Percentiles rank a stretch among this genome's conserved stretches.
Evolutionary conservation across 768 basidiomycete genomes (phyloP).

Genomic region (Boletus rufocinnamomeus): DNA sequence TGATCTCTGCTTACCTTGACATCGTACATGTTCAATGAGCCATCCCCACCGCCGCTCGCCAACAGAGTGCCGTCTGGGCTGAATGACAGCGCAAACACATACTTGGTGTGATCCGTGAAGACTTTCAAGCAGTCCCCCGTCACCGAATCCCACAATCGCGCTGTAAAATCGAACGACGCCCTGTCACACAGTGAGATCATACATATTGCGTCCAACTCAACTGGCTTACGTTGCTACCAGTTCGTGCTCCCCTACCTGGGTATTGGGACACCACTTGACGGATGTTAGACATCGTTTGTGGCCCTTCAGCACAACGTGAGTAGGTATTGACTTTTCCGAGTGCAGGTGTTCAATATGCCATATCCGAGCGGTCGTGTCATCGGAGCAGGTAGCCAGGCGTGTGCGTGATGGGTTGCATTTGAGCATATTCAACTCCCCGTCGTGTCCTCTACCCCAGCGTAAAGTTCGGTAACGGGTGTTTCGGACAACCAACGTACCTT

Average conservation of each 20-base stretch:
- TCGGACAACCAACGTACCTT: conserved; percentile 44
- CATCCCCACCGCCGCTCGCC: conserved; percentile 80
- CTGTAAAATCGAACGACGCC: conserved; percentile 78
- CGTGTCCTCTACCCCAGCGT: conserved; percentile 57
- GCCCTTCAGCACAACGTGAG: conserved; percentile 51
- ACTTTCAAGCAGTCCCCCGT: conserved; percentile 74
- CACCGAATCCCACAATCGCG: conserved; percentile 80
- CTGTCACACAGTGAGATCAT: conserved; percentile 38
- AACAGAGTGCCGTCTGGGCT: conserved; percentile 73
- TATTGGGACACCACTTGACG: conserved; percentile 68
- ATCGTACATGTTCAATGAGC: conserved; percentile 71
- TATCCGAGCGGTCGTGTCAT: conserved; percentile 75
- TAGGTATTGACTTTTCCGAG: conserved; percentile 24
- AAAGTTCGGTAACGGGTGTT: not conserved
- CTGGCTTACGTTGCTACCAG: conserved; percentile 68
- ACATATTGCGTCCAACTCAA: not conserved
- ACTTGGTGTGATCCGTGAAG: conserved; percentile 69
- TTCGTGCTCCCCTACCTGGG: conserved; percentile 51
- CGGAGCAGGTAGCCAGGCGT: conserved; percentile 77
- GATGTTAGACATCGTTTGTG: conserved; percentile 67
- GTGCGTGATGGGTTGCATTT: conserved; percentile 67
- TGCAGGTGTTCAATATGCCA: conserved; percentile 63
- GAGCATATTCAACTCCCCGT: conserved; percentile 76
- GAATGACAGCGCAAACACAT: conserved; percentile 74
- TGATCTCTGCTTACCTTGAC: conserved; percentile 55